A percentile compares a stretch with the other conserved stretches of the same genome.
Conservation (phyloP, 441 rosid species). For the Daphne laureola region DNA sequence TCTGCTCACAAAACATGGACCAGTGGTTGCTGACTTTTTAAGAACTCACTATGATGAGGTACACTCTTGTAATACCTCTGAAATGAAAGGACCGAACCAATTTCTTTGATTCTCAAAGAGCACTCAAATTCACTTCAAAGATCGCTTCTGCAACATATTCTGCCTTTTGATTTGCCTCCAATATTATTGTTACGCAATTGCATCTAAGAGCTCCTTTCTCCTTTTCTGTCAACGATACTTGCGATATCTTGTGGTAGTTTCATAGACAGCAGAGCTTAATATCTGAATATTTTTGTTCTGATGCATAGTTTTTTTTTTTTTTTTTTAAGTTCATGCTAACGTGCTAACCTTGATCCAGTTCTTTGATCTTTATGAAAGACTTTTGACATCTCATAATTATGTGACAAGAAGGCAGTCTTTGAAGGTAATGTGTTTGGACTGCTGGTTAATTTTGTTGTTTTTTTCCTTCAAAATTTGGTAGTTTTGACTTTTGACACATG, state of each 20-base stretch:
- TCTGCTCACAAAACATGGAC: constrained; percentile 78
- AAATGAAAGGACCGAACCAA: constrained; percentile 5
- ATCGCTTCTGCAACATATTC: too few relatives aligned
- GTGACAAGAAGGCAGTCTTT: constrained; percentile 95
- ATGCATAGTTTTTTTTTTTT: constrained; percentile 9
- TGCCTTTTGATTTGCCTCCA: too few relatives aligned
- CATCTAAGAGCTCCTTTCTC: too few relatives aligned
- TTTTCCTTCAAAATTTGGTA: constrained; percentile 10
- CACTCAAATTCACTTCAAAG: too few relatives aligned
- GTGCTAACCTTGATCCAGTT: constrained; percentile 47
- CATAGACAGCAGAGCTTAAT: constrained; percentile 2
- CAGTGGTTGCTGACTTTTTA: constrained; percentile 72
- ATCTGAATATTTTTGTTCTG: constrained; percentile 1
- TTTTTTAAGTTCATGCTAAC: constrained; percentile 20
- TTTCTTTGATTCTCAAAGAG: too few relatives aligned
- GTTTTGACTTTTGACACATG: constrained; percentile 9
- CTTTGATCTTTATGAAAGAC: constrained; percentile 72
- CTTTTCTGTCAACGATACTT: background rate
- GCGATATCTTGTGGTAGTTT: background rate
- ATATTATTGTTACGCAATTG: too few relatives aligned
- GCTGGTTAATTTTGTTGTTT: constrained; percentile 4
- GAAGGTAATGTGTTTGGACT: constrained; percentile 50
- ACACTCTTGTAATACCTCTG: constrained; percentile 15
- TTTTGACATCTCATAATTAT: constrained; percentile 79
- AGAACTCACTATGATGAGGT: constrained; percentile 85